A percentile compares a stretch with the other conserved stretches of the same genome.
These are phyloP conservation scores for Talaromyces adpressus DNA, from an alignment of 495 filamentous ascomycete genomes.

Conservation along the genomic window DNA sequence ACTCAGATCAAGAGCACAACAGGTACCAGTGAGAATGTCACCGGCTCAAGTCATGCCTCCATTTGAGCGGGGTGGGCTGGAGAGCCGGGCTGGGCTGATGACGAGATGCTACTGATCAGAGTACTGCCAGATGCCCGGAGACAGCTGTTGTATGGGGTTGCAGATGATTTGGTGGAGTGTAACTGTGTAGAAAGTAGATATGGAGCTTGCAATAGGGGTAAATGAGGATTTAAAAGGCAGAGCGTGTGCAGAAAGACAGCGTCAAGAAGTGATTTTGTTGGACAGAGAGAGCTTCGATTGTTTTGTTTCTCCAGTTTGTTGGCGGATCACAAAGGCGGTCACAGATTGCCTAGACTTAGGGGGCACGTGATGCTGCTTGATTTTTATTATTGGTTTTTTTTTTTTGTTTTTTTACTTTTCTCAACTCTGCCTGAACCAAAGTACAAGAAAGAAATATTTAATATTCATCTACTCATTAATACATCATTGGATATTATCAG, in stretches of 20 bases:
- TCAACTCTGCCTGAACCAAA: background rate
- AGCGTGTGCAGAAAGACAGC: background rate
- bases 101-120: background rate
- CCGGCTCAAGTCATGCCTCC: constrained; percentile 6
- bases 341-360: background rate
- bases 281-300: constrained; percentile 1
- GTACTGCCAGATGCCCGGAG: background rate
- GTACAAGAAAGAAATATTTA: background rate
- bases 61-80: constrained; percentile 5
- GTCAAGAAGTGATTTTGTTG: background rate
- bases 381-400: background rate
- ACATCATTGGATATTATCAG: background rate
- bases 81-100: background rate
- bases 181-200: background rate
- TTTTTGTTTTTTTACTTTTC: background rate
- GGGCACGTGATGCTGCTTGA: constrained; percentile 1
- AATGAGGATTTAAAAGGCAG: background rate
- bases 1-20: background rate
- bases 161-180: background rate
- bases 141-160: background rate
- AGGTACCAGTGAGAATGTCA: constrained; percentile 2
- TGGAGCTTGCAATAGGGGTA: background rate
- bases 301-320: constrained; percentile 2
- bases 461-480: background rate
- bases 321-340: constrained; percentile 2